Percentiles rank a stretch among this genome's conserved stretches.
Evolutionary conservation across 371 early-diverging fungal species (phyloP).

Genomic region (Apophysomyces elegans): DNA sequence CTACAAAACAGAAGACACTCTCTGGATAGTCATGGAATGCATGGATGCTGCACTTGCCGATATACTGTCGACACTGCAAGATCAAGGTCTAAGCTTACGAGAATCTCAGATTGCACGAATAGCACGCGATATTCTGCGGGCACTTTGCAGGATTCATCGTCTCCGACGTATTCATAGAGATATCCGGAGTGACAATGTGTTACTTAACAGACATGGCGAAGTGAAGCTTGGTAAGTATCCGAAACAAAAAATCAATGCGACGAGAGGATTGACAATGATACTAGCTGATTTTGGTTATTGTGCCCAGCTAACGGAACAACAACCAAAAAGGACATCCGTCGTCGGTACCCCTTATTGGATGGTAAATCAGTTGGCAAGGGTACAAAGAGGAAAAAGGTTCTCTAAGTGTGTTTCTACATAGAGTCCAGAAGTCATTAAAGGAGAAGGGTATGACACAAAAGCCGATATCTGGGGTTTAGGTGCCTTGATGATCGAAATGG

Average conservation of each 20-base stretch:
- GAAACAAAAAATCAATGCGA: too few species aligned
- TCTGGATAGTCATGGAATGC: conserved; percentile 71
- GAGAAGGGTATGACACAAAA: conserved; percentile 71
- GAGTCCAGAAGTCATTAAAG: conserved; percentile 87
- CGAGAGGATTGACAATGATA: neutral
- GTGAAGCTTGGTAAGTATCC: conserved; percentile 59
- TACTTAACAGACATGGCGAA: conserved; percentile 64
- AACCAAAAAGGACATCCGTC: conserved; percentile 62
- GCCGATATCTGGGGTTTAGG: conserved; percentile 87
- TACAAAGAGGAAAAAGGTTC: neutral
- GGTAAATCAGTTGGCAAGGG: conserved; percentile 28
- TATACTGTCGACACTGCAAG: conserved; percentile 20
- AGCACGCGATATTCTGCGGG: conserved; percentile 77
- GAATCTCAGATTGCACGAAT: conserved; percentile 63
- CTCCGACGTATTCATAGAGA: conserved; percentile 91
- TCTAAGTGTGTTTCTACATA: neutral
- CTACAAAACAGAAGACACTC: conserved; percentile 55
- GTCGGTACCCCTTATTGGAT: conserved; percentile 89
- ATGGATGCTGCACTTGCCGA: conserved; percentile 76
- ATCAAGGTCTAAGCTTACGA: conserved; percentile 26
- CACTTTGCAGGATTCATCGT: conserved; percentile 87
- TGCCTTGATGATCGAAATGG: conserved; percentile 76
- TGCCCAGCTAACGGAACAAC: conserved; percentile 55
- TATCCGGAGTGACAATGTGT: conserved; percentile 78
- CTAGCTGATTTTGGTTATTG: conserved; percentile 72